phyloP scores from a whole-genome alignment of 1,139 yeast genomes.

The Yamadazyma atlantica region DNA sequence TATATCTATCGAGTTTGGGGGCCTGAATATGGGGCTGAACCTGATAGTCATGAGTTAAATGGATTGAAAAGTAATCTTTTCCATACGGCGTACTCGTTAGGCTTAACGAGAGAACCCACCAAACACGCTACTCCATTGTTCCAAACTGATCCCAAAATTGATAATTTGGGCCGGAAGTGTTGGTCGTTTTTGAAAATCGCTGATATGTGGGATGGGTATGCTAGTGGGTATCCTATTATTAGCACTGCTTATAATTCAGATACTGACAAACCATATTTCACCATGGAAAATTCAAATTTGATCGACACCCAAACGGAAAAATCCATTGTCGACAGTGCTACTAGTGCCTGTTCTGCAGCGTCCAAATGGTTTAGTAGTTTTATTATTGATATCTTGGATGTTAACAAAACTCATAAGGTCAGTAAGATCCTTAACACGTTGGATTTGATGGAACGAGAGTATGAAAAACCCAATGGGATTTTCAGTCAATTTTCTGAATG shows the following conservation, averaged over 20 bases:
- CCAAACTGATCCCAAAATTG: slow-evolving; percentile 1
- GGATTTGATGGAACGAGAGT: slow-evolving; percentile 1
- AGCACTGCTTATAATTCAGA: slow-evolving; percentile 29
- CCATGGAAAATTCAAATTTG: slow-evolving; percentile 18
- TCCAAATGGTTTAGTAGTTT: slow-evolving; percentile 2
- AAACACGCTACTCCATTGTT: background rate
- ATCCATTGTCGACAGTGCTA: background rate
- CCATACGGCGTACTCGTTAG: slow-evolving; percentile 42
- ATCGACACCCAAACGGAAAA: slow-evolving; percentile 24
- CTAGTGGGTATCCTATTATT: slow-evolving; percentile 34
- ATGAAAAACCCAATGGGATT: background rate
- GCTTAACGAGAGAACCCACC: slow-evolving; percentile 17
- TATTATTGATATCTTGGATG: slow-evolving; percentile 2
- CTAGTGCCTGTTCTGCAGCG: background rate
- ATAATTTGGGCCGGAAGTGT: slow-evolving; percentile 22
- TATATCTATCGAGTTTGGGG: slow-evolving; percentile 40
- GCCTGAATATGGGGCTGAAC: slow-evolving; percentile 53
- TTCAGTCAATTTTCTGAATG: background rate
- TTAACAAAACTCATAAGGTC: slow-evolving; percentile 1
- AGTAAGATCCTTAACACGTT: slow-evolving; percentile 1
- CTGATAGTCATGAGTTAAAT: slow-evolving; percentile 50
- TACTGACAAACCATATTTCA: slow-evolving; percentile 23
- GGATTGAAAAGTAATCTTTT: slow-evolving; percentile 32
- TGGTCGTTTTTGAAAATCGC: slow-evolving; percentile 26
- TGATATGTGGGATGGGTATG: slow-evolving; percentile 34